A percentile compares a stretch with the other conserved stretches of the same genome.
Evolutionary conservation across 139 green algal genomes (phyloP).

Genomic region (Chlorella vulgaris): DNA sequence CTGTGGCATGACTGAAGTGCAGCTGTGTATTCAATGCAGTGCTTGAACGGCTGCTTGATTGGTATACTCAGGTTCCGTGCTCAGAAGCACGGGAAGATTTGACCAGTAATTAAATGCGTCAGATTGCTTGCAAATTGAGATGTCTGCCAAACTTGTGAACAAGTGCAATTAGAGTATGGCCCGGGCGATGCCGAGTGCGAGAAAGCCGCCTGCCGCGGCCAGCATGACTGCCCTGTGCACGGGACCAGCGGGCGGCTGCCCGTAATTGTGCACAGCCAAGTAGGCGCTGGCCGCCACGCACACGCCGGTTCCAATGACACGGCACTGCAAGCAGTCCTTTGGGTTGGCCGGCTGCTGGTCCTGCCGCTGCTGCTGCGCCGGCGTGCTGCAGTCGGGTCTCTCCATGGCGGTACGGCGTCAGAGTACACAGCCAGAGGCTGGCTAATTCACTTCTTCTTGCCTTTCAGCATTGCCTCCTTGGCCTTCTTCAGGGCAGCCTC

Average conservation of each 20-base stretch:
- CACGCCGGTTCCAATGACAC: slow-evolving; percentile 37
- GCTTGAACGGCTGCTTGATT: not conserved
- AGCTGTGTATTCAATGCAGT: not conserved
- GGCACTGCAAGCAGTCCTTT: slow-evolving; percentile 43
- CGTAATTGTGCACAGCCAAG: slow-evolving; percentile 25
- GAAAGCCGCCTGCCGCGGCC: slow-evolving; percentile 33
- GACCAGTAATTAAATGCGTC: no score
- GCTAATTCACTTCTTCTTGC: slow-evolving; percentile 59
- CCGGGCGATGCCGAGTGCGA: slow-evolving; percentile 33
- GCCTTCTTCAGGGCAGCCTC: slow-evolving; percentile 44
- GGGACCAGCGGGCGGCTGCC: slow-evolving; percentile 9
- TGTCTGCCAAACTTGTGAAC: not conserved
- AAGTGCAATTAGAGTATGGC: slow-evolving; percentile 31
- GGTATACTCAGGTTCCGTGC: no score
- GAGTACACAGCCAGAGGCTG: no score
- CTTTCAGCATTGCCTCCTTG: slow-evolving; percentile 41
- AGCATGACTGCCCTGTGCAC: slow-evolving; percentile 24
- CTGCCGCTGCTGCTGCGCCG: not conserved
- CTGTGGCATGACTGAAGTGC: not conserved
- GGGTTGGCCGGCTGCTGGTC: not conserved
- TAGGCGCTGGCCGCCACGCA: slow-evolving; percentile 46
- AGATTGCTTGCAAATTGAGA: no score
- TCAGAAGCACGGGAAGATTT: no score
- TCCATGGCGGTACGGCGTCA: not conserved
- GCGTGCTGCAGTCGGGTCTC: not conserved